These are phyloP conservation scores for Rubus parviflorus DNA, from an alignment of 306 rosid genomes.

Conservation along the genomic window DNA sequence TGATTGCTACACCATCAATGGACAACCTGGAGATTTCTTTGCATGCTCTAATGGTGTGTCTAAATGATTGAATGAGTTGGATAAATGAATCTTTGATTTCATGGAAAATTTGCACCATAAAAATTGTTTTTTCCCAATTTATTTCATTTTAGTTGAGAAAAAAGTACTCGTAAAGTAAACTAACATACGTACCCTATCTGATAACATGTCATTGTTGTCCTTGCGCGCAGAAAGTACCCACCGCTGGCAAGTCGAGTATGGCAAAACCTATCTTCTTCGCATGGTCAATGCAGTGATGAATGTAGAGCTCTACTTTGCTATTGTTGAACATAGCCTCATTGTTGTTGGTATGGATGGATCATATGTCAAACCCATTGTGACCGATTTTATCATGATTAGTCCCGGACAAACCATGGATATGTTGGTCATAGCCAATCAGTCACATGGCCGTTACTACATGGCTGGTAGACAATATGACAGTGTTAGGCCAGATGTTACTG, in stretches of 20 bases:
- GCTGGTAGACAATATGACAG: constrained; percentile 24
- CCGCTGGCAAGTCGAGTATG: constrained; percentile 30
- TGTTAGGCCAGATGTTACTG: neutral
- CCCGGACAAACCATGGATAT: constrained; percentile 51
- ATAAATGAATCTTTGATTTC: neutral
- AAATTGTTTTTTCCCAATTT: no score
- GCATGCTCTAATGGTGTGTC: neutral
- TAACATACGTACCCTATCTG: neutral
- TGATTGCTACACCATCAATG: constrained; percentile 9
- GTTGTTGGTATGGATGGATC: constrained; percentile 44
- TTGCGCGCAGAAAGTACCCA: neutral
- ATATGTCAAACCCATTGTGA: constrained; percentile 36
- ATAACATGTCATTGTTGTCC: neutral
- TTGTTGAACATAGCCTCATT: constrained; percentile 42
- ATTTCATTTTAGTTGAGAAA: no score
- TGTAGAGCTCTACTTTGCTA: constrained; percentile 32
- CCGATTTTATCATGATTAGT: constrained; percentile 34
- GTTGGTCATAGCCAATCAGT: constrained; percentile 37
- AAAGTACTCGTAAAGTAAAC: no score
- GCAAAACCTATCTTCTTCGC: constrained; percentile 46
- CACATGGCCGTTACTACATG: constrained; percentile 40
- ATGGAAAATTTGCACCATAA: no score
- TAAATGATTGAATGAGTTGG: neutral
- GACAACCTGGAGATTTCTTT: constrained; percentile 5
- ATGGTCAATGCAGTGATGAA: constrained; percentile 42